phyloP scores from a whole-genome alignment of 1,284 basidiomycete genomes.

The Ganoderma lucidum region DNA sequence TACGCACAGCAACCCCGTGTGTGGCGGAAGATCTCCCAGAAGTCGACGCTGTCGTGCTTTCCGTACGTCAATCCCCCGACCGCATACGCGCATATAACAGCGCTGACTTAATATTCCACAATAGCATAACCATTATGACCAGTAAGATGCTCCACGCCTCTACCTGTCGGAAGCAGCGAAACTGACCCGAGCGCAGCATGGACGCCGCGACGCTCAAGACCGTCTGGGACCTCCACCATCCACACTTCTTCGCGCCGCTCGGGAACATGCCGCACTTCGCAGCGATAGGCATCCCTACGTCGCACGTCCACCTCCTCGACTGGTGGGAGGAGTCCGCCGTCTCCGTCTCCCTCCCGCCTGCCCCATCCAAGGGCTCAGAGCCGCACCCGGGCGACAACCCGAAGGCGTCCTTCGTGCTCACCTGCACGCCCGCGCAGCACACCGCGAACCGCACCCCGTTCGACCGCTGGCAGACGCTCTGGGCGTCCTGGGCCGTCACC shows the following conservation, averaged over 20 bases:
- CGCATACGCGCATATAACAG: neutral
- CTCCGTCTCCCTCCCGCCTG: slow-evolving; percentile 20
- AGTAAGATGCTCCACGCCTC: slow-evolving; percentile 48
- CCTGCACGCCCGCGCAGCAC: slow-evolving; percentile 58
- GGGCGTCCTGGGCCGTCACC: slow-evolving; percentile 68
- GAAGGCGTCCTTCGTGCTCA: slow-evolving; percentile 36
- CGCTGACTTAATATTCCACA: neutral
- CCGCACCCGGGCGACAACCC: neutral
- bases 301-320: slow-evolving; percentile 65
- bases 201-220: slow-evolving; percentile 62
- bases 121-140: slow-evolving; percentile 78
- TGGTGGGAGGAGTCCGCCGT: slow-evolving; percentile 65
- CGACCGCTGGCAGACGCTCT: slow-evolving; percentile 63
- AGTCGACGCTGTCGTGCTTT: slow-evolving; percentile 71
- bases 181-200: slow-evolving; percentile 46
- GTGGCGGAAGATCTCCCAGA: slow-evolving; percentile 66
- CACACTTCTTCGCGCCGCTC: slow-evolving; percentile 71
- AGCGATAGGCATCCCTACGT: slow-evolving; percentile 48
- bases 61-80: slow-evolving; percentile 45
- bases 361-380: neutral
- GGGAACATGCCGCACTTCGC: slow-evolving; percentile 61
- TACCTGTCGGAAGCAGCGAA: neutral
- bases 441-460: slow-evolving; percentile 53
- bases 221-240: slow-evolving; percentile 46
- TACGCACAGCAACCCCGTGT: slow-evolving; percentile 59